Conservation (phyloP, 1,284 basidiomycete genomes). For the Puccinia triticina region DNA sequence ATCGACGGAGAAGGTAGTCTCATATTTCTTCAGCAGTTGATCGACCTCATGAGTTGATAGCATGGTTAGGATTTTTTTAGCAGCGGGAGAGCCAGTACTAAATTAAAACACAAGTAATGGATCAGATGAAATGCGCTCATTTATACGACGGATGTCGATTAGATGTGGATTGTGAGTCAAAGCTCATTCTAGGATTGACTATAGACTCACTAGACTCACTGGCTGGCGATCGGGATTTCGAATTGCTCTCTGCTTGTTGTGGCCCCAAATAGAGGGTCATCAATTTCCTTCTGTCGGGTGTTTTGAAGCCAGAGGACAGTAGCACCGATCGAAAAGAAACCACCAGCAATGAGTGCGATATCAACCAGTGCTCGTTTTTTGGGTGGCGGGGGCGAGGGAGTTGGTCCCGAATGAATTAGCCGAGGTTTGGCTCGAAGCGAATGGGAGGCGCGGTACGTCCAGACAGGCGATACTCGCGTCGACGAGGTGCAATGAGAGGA, state of each 20-base stretch:
- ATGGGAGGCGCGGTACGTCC: neutral
- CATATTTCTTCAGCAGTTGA: constrained; percentile 36
- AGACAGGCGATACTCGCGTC: neutral
- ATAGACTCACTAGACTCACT: constrained; percentile 42
- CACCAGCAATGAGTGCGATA: constrained; percentile 34
- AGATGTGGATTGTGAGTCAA: neutral
- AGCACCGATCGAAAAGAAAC: constrained; percentile 36
- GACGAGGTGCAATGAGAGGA: neutral
- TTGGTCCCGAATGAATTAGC: neutral
- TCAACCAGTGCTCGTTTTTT: constrained; percentile 41
- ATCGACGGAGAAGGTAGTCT: constrained; percentile 40
- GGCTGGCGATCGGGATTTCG: constrained; percentile 48
- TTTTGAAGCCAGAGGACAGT: constrained; percentile 41
- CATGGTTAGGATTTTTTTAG: constrained; percentile 45
- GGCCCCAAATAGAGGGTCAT: neutral
- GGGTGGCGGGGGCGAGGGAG: constrained; percentile 30
- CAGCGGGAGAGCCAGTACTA: constrained; percentile 43
- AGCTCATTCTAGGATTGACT: neutral
- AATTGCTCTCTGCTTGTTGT: constrained; percentile 21
- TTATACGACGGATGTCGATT: neutral
- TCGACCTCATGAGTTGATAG: constrained; percentile 26
- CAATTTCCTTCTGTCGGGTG: constrained; percentile 4
- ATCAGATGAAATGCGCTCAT: neutral
- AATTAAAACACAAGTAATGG: neutral
- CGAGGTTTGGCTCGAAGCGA: neutral